Evolutionary conservation across 2,329 filamentous ascomycete species (phyloP), one percentile per base, ranked within the genome.

Genomic region (Phaeophleospora eucalypticola): DNA sequence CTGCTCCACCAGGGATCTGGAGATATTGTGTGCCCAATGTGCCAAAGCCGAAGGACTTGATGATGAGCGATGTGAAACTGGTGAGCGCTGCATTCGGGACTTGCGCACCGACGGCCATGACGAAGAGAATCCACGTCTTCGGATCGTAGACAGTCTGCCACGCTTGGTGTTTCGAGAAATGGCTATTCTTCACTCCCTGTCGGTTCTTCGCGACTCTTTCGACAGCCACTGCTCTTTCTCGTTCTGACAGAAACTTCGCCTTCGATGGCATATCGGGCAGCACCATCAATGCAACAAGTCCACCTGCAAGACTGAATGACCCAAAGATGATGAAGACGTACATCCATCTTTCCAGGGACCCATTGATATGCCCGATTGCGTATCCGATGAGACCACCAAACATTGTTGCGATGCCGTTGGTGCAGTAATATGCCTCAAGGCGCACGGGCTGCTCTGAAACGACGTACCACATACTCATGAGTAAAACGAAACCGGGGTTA

Each of bases 321-420:
- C 72, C 71, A 42, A 72, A 80, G 49, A 82, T 80, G 14, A 81
- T 54, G 63, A 80, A 83, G 16, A 81, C 72, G 48, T 79, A 79
- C 71, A 76, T 77, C 77, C 77, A 81, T 18, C 67, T 62, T 0
- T 70, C 65, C 3, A 79, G 66, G 0, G 72, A 74, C 3, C 71
- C 68, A 0, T 65, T 72, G 54, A 82, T 83, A 57, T 82, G 77
- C 1, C 80, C 80, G 8, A 83, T 71, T 4, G 76, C 80, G 52
- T 81, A 82, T 1, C 76, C 77, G 8, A 81, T 71, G 1, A 81
- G 61, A 0, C 73, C 78, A n/a, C 80, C 80, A 45, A 82, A 78
- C 74, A 81, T 80, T 10, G 77, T 80, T 2, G 78, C 79, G 10
- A 82, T 69, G 2, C 80, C 80, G 52, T 82, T 81, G 2, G 75